Conservation (phyloP, 2,329 filamentous ascomycete genomes). For the Paraphaeosphaeria sporulosa region DNA sequence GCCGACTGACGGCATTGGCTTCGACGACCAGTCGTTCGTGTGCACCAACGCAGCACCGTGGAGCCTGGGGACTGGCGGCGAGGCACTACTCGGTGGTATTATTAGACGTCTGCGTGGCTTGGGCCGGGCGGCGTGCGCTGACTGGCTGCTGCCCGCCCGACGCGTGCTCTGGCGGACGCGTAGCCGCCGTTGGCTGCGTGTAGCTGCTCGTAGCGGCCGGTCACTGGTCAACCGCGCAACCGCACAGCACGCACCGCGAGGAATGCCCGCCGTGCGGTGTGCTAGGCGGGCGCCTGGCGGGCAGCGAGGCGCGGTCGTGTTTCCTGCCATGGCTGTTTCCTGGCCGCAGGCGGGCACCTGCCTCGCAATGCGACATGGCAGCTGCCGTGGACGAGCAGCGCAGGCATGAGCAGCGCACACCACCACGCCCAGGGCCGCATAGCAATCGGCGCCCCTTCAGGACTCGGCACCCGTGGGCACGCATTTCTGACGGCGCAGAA, state of each 20-base stretch:
- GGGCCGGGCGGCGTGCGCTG: neutral
- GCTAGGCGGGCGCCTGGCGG: conserved; percentile 9
- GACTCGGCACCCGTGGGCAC: neutral
- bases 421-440: neutral
- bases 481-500: conserved; percentile 6
- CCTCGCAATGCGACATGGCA: neutral
- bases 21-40: neutral
- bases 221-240: neutral
- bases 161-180: conserved; percentile 1
- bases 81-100: conserved; percentile 8
- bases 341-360: neutral
- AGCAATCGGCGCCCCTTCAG: neutral
- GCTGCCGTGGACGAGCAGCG: neutral
- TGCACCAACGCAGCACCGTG: conserved; percentile 9
- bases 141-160: neutral
- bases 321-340: neutral
- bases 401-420: neutral
- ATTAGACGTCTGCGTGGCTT: conserved; percentile 12
- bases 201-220: conserved; percentile 5
- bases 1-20: neutral
- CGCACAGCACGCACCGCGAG: conserved; percentile 4
- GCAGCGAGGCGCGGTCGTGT: conserved; percentile 3
- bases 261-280: conserved; percentile 16
- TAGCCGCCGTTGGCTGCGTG: conserved; percentile 11
- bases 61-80: conserved; percentile 3